Evolutionary conservation across 2,329 filamentous ascomycete species (phyloP), one percentile per base, ranked within the genome.

Genomic region (Epichloe uncinata): DNA sequence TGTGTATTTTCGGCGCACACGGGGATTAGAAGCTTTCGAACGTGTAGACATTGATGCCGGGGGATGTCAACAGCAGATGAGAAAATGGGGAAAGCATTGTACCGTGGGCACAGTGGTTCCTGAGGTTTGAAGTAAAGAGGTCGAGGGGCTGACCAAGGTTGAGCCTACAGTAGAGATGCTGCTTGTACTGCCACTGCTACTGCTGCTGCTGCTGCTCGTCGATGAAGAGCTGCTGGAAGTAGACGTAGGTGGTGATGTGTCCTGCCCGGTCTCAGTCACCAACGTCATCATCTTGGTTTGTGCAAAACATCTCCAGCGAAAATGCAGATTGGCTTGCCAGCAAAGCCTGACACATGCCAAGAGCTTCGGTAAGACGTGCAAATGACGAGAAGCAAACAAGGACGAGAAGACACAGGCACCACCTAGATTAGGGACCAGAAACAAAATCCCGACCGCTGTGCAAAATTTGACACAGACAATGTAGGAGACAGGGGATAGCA

Each of bases 151-250:
- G 30, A 38, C 50, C 30, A 46, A 50, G 60, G 56, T 53, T 55
- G 44, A 54, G 53, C 54, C 65, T 73, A 73, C 71, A 66, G 61
- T 60, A 50, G 56, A 60, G 55, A 62, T 61, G 52, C 61, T 60
- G 57, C 63, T 59, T 55, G 61, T 35, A 30, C 42, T 48, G 30
- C n/a, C 35, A 16, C 20, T 48, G 6, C 20, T 36, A 12, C 46
- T 52, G 20, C 20, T 20, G 3, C 34, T 45, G 44, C 50, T 50
- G 30, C 45, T 53, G 36, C 47, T 54, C 41, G 58, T 59, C 45
- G 59, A 55, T 47, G 56, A 54, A 54, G 57, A 54, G 42, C 48
- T 49, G 42, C 48, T 47, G 45, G 57, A 56, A 45, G 59, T 49
- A 41, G 54, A 47, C 4, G 49, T 45, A 42, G 53, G 52, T 50